phyloP scores from a whole-genome alignment of 2,329 filamentous ascomycete genomes.

The Coniochaeta hoffmannii region DNA sequence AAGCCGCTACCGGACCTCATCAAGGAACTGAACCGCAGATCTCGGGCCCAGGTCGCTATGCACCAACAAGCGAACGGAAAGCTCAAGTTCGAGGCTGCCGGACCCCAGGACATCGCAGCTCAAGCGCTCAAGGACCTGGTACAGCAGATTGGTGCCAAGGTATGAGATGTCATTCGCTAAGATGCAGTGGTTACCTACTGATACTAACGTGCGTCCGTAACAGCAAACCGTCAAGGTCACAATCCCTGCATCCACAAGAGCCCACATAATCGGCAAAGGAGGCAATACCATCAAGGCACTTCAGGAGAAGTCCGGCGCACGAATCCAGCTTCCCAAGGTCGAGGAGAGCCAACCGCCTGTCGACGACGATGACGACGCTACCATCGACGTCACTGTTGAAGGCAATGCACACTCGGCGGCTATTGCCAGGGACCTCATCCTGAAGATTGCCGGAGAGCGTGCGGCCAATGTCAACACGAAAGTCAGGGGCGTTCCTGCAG shows the following conservation, averaged over 20 bases:
- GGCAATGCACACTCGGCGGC: conserved; percentile 85
- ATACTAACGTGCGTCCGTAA: not conserved
- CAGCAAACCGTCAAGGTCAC: conserved; percentile 60
- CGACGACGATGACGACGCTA: conserved; percentile 69
- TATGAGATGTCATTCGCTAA: conserved; percentile 29
- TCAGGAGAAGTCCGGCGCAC: conserved; percentile 81
- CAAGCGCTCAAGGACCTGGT: conserved; percentile 86
- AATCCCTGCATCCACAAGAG: conserved; percentile 74
- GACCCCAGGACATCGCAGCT: conserved; percentile 75
- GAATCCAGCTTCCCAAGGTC: conserved; percentile 79
- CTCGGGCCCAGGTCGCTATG: conserved; percentile 78
- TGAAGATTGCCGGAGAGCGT: conserved; percentile 81
- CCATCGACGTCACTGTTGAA: conserved; percentile 81
- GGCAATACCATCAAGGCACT: conserved; percentile 86
- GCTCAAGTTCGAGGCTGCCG: conserved; percentile 76
- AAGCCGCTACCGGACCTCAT: conserved; percentile 79
- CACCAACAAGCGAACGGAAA: conserved; percentile 63
- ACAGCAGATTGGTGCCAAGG: conserved; percentile 79
- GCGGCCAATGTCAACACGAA: conserved; percentile 75
- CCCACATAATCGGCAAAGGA: conserved; percentile 88
- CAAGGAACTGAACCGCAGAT: conserved; percentile 87
- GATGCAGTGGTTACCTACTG: not conserved
- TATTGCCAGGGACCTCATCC: conserved; percentile 74
- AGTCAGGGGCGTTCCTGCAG: conserved; percentile 75
- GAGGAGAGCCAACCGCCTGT: conserved; percentile 52